Conservation (phyloP, 805 yeast species). For the Deakozyma indianensis region DNA sequence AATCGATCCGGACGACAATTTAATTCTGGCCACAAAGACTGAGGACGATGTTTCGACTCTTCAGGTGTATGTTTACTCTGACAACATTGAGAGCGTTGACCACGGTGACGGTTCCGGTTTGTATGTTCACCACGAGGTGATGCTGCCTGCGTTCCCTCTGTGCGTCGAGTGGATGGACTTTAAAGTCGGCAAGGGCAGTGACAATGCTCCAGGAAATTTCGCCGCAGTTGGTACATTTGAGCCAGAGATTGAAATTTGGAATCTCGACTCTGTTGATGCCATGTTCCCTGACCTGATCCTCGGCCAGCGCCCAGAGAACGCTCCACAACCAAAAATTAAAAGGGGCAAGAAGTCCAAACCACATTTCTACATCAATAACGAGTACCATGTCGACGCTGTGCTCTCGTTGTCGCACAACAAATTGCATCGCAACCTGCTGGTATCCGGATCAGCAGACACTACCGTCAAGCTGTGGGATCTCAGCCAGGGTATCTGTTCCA, state of each 20-base stretch:
- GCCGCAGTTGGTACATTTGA: conserved; percentile 97
- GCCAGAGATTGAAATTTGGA: conserved; percentile 96
- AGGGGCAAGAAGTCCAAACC: conserved; percentile 41
- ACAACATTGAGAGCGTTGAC: conserved; percentile 47
- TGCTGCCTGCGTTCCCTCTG: conserved; percentile 94
- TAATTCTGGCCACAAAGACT: conserved; percentile 83
- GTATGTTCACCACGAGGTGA: conserved; percentile 90
- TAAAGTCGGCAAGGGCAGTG: conserved; percentile 37
- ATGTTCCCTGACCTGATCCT: conserved; percentile 89
- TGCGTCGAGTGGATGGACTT: conserved; percentile 92
- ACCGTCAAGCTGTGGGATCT: conserved; percentile 96
- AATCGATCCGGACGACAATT: conserved; percentile 77
- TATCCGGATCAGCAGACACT: conserved; percentile 89
- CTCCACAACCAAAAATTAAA: conserved; percentile 16
- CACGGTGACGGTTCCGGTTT: conserved; percentile 47
- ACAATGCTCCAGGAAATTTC: conserved; percentile 58
- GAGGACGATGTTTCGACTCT: conserved; percentile 88
- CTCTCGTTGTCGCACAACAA: conserved; percentile 74
- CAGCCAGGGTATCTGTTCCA: conserved; percentile 55
- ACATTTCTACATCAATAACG: conserved; percentile 34
- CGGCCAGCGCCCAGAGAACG: conserved; percentile 53
- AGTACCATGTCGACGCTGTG: conserved; percentile 90
- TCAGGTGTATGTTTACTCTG: conserved; percentile 91
- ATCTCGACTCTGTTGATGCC: conserved; percentile 79
- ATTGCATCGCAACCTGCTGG: conserved; percentile 68